Evolutionary conservation across 2,329 filamentous ascomycete genomes (phyloP), one percentile per base, ranked within the genome.

Genomic region (Xylaria sp.): DNA sequence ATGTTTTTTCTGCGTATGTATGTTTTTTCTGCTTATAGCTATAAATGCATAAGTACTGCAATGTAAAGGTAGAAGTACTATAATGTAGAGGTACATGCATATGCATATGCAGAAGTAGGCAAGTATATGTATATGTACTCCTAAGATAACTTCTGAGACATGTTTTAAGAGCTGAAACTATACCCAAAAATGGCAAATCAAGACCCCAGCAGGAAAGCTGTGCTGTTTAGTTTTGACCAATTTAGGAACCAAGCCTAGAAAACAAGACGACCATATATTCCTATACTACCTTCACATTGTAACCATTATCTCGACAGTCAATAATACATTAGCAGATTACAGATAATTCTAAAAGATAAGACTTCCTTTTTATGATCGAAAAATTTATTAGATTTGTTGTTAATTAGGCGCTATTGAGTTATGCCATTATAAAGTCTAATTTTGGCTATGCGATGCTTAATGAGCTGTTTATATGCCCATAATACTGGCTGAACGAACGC

Each of bases 401-500:
- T n/a, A 42, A 42, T n/a, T 2, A n/a, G 38, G 38, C n/a, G n/a
- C 17, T 17, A n/a, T 42, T 42, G 1, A 42, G 38, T 5, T 6
- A 42, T 17, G 17, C 38, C 15, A 42, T 42, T n/a, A 17, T 42
- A 42, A n/a, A 42, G n/a, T 7, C n/a, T 22, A 20, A 22, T n/a
- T n/a, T n/a, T n/a, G n/a, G n/a, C n/a, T n/a, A n/a, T n/a, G 42
- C 10, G 42, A 45, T 22, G 25, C n/a, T 36, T 10, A 50, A 29
- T 17, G 25, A 29, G n/a, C 5, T 15, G 17, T 15, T 0, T 25
- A 25, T 25, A 27, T 15, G 7, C 36, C 31, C 6, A 9, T 44
- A 36, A 17, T 50, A 6, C 11, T n/a, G 17, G 55, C 29, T 58
- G 25, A 25, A 50, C 50, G 42, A 62, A 55, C 22, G 50, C 25